These are phyloP conservation scores for Taphrina confusa DNA, from an alignment of 1,139 yeast species.

Conservation along the genomic window DNA sequence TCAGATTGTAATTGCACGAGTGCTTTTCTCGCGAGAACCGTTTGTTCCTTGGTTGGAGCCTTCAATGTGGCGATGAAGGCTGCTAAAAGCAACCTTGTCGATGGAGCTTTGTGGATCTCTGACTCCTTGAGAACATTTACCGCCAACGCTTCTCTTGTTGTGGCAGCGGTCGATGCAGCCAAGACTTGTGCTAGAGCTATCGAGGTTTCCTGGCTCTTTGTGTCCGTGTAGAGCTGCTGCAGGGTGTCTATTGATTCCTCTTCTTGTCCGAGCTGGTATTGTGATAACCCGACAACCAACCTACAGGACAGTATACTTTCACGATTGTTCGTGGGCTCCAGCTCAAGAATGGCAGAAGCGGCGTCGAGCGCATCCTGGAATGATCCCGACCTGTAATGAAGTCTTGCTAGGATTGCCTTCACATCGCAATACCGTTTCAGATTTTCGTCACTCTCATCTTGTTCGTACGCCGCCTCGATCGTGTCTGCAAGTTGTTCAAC, in stretches of 20 bases:
- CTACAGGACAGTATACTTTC: constrained; percentile 17
- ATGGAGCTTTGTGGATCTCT: not conserved
- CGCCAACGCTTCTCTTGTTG: too few species aligned
- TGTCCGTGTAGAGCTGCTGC: not conserved
- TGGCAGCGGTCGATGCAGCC: not conserved
- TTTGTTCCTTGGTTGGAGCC: not conserved
- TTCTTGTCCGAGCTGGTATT: not conserved
- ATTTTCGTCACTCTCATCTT: constrained; percentile 18
- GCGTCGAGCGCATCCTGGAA: constrained; percentile 62
- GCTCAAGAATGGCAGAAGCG: constrained; percentile 59
- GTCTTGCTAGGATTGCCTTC: constrained; percentile 69
- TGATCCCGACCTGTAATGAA: constrained; percentile 60
- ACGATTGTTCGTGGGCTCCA: constrained; percentile 42
- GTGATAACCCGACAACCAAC: constrained; percentile 1
- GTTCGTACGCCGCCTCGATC: constrained; percentile 15
- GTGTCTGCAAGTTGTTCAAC: not conserved
- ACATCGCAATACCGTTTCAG: constrained; percentile 46
- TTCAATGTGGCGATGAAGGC: not conserved
- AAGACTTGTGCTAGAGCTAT: not conserved
- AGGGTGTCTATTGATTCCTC: constrained; percentile 6
- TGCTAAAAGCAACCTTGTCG: not conserved
- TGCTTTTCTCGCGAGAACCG: not conserved
- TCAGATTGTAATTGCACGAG: not conserved
- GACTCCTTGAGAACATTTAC: not conserved
- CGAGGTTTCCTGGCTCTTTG: not conserved